Evolutionary conservation across 441 rosid genomes (phyloP), one percentile per base, ranked within the genome.

Genomic region (Erodium trifolium): DNA sequence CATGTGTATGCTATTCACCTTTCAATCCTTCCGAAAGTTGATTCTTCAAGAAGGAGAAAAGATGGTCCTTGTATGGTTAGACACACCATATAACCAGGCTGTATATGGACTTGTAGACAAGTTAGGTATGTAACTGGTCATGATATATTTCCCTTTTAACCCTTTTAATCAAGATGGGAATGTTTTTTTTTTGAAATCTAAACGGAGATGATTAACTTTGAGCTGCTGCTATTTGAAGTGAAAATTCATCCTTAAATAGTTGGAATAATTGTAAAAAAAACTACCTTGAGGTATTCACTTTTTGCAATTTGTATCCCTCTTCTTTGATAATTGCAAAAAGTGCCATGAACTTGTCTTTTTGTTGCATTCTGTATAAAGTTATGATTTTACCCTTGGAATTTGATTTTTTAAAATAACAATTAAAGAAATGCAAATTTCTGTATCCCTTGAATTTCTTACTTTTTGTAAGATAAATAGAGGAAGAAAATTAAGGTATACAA

Each of bases 41-140:
- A 82, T 94, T 60, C 99, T 92, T 73, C 98, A 94, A 81, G 98
- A 92, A 79, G 98, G 98, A 70, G 98, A 94, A 82, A 92, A 94
- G 75, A 69, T 92, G 76, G 87, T 94, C 71, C 97, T 94, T 68
- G 97, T 91, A 16, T 90, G 96, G 94, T 75, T 94, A 67, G 99
- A 90, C 78, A 94, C 97, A 70, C 94, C 98, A 65, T 90, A 90
- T 73, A 92, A 94, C 79, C 98, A 92, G 77, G 98, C 96, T 71
- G 94, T 90, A 19, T 92, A 92, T 78, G 98, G 98, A 57, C 88
- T 90, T 35, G 97, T 94, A 73, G 96, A 92, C 78, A 94, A 88
- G 77, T 79, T 94, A 77, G 97, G 97, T 83, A 68, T 76, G 88
- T 78, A 17, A 18, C 72, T 69, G 75, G 72, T 37, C 41, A 67